phyloP scores from a whole-genome alignment of 2,329 filamentous ascomycete genomes.

The Pseudopithomyces maydicus region DNA sequence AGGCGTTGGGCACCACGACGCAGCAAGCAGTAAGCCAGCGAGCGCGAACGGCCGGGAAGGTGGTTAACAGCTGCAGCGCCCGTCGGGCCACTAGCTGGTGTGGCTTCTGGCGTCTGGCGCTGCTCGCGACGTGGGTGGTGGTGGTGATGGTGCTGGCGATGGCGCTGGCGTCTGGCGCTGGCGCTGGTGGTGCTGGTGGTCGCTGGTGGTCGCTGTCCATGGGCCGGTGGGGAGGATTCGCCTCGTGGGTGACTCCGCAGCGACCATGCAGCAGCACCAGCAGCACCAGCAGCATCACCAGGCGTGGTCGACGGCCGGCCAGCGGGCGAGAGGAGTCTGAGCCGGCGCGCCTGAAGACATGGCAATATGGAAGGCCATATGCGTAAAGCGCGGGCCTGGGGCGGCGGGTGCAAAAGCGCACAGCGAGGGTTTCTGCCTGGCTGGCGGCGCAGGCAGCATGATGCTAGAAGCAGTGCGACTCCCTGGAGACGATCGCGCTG shows the following conservation, averaged over 20 bases:
- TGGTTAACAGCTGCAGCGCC: conserved; percentile 1
- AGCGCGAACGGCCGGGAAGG: neutral
- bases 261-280: too few species aligned
- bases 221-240: conserved; percentile 4
- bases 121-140: neutral
- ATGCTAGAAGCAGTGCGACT: conserved; percentile 3
- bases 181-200: neutral
- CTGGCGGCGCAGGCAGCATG: neutral
- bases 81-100: too few species aligned
- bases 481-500: conserved; percentile 8
- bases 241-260: conserved; percentile 9
- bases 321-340: neutral
- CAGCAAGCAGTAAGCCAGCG: neutral
- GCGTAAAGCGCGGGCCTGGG: too few species aligned
- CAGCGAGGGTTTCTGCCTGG: conserved; percentile 1
- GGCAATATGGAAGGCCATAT: conserved; percentile 8
- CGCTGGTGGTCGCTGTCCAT: neutral
- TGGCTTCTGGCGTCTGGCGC: neutral
- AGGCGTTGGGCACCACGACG: conserved; percentile 3
- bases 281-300: too few species aligned
- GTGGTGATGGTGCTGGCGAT: neutral
- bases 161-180: neutral
- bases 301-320: neutral
- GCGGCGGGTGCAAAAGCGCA: too few species aligned
- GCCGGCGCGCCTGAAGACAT: conserved; percentile 3